Evolutionary conservation across 768 basidiomycete genomes (phyloP).

Genomic region (Phaeotremella skinneri): DNA sequence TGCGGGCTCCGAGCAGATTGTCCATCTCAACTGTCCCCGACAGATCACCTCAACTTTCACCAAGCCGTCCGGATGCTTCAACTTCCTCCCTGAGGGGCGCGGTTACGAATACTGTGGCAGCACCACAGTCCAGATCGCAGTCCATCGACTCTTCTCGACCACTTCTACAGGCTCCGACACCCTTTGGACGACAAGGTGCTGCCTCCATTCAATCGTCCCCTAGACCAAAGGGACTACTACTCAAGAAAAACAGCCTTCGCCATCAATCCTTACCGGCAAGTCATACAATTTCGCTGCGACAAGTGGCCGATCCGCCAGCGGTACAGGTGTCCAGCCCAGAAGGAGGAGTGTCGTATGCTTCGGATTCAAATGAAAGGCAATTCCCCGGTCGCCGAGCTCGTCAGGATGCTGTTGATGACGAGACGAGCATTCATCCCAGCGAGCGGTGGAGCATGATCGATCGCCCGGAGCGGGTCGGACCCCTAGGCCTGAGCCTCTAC

Average conservation of each 20-base stretch:
- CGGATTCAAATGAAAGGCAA: background rate
- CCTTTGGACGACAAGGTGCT: background rate
- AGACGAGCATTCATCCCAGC: background rate
- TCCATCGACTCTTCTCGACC: background rate
- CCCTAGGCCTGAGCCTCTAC: background rate
- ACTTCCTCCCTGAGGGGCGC: background rate
- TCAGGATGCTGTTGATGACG: background rate
- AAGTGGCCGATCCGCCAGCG: background rate
- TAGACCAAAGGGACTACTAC: constrained; percentile 14
- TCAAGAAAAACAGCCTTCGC: constrained; percentile 20
- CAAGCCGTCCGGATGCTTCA: background rate
- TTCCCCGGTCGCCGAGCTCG: background rate
- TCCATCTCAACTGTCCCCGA: too few relatives aligned
- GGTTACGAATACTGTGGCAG: background rate
- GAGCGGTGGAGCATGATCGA: background rate
- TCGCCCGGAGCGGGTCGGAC: background rate
- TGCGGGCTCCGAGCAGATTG: too few relatives aligned
- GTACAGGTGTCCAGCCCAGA: constrained; percentile 1
- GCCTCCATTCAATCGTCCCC: constrained; percentile 18
- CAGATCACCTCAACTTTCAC: too few relatives aligned
- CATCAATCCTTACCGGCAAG: background rate
- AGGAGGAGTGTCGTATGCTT: background rate
- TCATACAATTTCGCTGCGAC: too few relatives aligned
- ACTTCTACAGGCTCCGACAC: background rate
- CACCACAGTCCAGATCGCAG: background rate